phyloP scores from a whole-genome alignment of 306 rosid species.

The Vigna nakashimae region DNA sequence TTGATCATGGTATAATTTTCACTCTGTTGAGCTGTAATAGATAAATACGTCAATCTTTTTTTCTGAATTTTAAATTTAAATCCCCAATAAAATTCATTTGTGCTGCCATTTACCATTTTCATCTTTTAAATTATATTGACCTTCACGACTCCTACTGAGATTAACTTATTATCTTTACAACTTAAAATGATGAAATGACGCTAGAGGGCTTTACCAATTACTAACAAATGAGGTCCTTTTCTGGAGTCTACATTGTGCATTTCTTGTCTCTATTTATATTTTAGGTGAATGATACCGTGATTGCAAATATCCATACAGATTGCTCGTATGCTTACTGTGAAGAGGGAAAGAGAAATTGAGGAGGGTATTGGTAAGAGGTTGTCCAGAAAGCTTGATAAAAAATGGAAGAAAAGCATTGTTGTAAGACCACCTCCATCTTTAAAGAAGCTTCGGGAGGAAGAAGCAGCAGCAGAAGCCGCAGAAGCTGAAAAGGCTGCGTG shows the following conservation, averaged over 20 bases:
- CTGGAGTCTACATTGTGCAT: slow-evolving; percentile 24
- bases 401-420: slow-evolving; percentile 88
- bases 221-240: neutral
- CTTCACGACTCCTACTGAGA: slow-evolving; percentile 14
- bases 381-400: slow-evolving; percentile 84
- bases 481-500: slow-evolving; percentile 65
- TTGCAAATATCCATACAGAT: slow-evolving; percentile 50
- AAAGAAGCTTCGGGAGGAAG: slow-evolving; percentile 72
- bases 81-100: neutral
- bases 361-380: slow-evolving; percentile 84
- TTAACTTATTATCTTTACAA: slow-evolving; percentile 9
- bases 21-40: slow-evolving; percentile 15
- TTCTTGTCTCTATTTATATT: slow-evolving; percentile 19
- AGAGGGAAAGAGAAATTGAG: slow-evolving; percentile 91
- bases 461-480: slow-evolving; percentile 71
- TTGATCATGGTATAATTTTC: slow-evolving; percentile 22
- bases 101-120: neutral
- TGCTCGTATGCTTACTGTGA: slow-evolving; percentile 95
- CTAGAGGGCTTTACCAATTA: slow-evolving; percentile 22
- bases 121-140: slow-evolving; percentile 24
- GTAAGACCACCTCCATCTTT: slow-evolving; percentile 85
- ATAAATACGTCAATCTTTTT: slow-evolving; percentile 8
- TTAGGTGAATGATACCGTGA: slow-evolving; percentile 40
- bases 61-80: neutral
- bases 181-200: slow-evolving; percentile 5